Conservation (phyloP, 805 yeast genomes). For the Clavispora asparagi region DNA sequence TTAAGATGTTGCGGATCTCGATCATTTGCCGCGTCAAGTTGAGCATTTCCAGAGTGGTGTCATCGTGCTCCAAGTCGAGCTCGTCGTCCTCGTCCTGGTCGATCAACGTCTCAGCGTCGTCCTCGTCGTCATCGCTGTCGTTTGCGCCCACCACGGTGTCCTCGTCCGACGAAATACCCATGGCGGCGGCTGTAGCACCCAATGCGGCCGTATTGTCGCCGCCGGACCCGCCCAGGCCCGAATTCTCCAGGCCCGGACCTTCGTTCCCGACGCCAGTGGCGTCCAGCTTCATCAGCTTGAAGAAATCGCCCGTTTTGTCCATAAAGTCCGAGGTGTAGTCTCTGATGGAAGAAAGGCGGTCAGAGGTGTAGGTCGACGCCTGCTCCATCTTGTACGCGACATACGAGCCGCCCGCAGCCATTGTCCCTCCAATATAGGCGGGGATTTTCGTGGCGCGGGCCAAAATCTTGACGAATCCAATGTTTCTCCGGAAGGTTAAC, state of each 20-base stretch:
- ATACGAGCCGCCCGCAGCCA: slow-evolving; percentile 93
- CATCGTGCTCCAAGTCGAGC: slow-evolving; percentile 43
- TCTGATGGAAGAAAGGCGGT: slow-evolving; percentile 54
- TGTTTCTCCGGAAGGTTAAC: slow-evolving; percentile 17
- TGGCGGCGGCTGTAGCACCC: slow-evolving; percentile 54
- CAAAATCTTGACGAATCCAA: slow-evolving; percentile 41
- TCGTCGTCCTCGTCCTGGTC: slow-evolving; percentile 34
- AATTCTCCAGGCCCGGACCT: too few species aligned
- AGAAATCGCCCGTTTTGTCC: slow-evolving; percentile 43
- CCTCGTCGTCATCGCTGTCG: slow-evolving; percentile 26
- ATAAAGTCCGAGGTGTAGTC: slow-evolving; percentile 56
- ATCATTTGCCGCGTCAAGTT: slow-evolving; percentile 94
- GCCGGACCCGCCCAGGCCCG: slow-evolving; percentile 16
- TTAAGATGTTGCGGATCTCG: slow-evolving; percentile 78
- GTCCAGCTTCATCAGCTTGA: slow-evolving; percentile 23
- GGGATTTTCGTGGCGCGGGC: slow-evolving; percentile 60
- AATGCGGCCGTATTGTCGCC: slow-evolving; percentile 36
- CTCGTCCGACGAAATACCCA: slow-evolving; percentile 34
- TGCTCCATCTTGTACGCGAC: slow-evolving; percentile 89
- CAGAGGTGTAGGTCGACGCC: slow-evolving; percentile 67
- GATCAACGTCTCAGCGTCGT: slow-evolving; percentile 45
- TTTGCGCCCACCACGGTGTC: slow-evolving; percentile 28
- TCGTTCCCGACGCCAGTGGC: slow-evolving; percentile 1
- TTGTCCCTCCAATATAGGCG: slow-evolving; percentile 80
- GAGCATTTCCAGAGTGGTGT: slow-evolving; percentile 75